Evolutionary conservation across 2,329 filamentous ascomycete genomes (phyloP).

Genomic region (Arachnopeziza araneosa): DNA sequence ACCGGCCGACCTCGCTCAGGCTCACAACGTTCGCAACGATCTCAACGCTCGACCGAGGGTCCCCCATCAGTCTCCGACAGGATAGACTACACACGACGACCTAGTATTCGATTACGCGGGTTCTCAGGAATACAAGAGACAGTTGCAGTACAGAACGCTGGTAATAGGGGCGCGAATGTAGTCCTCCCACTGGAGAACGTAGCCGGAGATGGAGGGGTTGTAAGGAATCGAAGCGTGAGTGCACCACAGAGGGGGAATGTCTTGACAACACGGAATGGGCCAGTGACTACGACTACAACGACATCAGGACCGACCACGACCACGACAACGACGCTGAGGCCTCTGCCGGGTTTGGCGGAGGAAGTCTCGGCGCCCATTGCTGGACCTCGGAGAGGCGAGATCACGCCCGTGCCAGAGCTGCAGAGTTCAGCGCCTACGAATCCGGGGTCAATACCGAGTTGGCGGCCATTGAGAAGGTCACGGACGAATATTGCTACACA

Average conservation of each 20-base stretch:
- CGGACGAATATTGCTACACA: constrained; percentile 13
- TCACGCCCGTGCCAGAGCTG: background rate
- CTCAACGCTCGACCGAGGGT: background rate
- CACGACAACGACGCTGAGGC: background rate
- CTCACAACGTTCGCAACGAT: constrained; percentile 6
- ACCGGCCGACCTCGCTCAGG: constrained; percentile 4
- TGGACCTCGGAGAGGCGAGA: background rate
- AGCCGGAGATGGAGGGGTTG: background rate
- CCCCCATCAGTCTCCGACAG: background rate
- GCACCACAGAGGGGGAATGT: background rate
- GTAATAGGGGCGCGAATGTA: background rate
- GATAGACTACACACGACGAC: constrained; percentile 11
- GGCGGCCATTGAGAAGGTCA: constrained; percentile 16
- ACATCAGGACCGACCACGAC: background rate
- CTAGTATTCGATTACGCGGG: constrained; percentile 23
- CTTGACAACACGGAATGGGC: background rate
- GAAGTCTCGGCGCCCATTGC: background rate
- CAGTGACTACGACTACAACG: background rate
- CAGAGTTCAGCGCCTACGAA: background rate
- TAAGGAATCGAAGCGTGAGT: constrained; percentile 14
- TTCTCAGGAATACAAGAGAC: background rate
- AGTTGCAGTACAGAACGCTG: background rate
- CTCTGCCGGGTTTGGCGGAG: constrained; percentile 1
- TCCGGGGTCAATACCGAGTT: background rate
- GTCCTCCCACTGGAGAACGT: background rate